phyloP scores from a whole-genome alignment of 2,329 filamentous ascomycete species.

The Ophiostoma ips region DNA sequence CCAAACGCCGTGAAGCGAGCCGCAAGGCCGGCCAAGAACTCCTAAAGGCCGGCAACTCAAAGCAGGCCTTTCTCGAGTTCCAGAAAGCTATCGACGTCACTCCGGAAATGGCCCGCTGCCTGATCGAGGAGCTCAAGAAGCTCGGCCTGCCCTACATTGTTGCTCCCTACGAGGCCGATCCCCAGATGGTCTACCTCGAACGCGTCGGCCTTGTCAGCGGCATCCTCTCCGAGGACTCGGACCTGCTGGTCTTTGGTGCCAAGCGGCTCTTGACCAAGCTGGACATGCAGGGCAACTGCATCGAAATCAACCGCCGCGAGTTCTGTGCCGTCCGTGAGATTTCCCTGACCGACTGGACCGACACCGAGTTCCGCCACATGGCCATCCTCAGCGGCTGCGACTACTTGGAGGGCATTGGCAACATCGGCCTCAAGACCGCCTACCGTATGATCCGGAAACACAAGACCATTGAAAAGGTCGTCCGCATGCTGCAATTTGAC shows the following conservation, averaged over 20 bases:
- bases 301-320: constrained; percentile 80
- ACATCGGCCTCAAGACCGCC: constrained; percentile 84
- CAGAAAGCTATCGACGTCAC: constrained; percentile 95
- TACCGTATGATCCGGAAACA: constrained; percentile 82
- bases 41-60: constrained; percentile 63
- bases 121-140: constrained; percentile 85
- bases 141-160: constrained; percentile 74
- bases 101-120: constrained; percentile 79
- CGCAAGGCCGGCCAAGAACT: constrained; percentile 64
- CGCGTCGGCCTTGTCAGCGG: constrained; percentile 69
- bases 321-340: constrained; percentile 83
- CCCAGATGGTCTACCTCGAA: constrained; percentile 92
- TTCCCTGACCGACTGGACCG: constrained; percentile 81
- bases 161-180: constrained; percentile 92
- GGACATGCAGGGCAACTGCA: constrained; percentile 82
- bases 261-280: constrained; percentile 85
- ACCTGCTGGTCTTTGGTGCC: constrained; percentile 87
- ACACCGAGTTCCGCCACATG: constrained; percentile 85
- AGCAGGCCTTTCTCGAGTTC: constrained; percentile 71
- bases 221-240: constrained; percentile 92
- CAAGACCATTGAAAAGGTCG: constrained; percentile 69
- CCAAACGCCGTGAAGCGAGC: constrained; percentile 62
- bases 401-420: constrained; percentile 74
- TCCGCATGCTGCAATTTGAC: constrained; percentile 78
- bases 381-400: constrained; percentile 94